A percentile compares a stretch with the other conserved stretches of the same genome.
Evolutionary conservation across 345 rosid species (phyloP).

Genomic region (Syzygium aromaticum): DNA sequence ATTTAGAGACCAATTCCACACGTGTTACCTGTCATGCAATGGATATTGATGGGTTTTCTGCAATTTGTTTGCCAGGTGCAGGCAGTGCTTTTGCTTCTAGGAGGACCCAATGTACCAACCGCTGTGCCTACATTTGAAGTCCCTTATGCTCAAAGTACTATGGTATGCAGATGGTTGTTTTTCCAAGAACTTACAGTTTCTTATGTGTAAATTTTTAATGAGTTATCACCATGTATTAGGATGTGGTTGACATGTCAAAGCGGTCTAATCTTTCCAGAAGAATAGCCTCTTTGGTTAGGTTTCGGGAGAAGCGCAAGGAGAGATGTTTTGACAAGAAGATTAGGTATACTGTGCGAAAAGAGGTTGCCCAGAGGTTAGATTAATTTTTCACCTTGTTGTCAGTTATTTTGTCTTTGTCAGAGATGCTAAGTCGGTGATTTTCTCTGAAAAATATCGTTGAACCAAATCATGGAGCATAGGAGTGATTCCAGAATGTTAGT

Average conservation of each 20-base stretch:
- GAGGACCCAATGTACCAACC: slow-evolving; percentile 46
- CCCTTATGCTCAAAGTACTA: slow-evolving; percentile 29
- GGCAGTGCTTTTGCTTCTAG: slow-evolving; percentile 70
- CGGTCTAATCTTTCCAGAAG: slow-evolving; percentile 55
- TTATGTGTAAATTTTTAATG: not conserved
- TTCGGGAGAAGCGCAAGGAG: slow-evolving; percentile 69
- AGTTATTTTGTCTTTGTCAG: not conserved
- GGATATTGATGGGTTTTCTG: not conserved
- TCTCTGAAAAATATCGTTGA: not conserved
- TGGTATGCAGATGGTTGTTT: slow-evolving; percentile 9
- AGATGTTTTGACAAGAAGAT: slow-evolving; percentile 79
- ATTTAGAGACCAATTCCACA: not conserved
- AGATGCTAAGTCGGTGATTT: not conserved
- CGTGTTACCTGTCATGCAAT: not conserved
- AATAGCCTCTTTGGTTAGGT: slow-evolving; percentile 70
- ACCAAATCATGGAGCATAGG: not conserved
- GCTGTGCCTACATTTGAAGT: slow-evolving; percentile 41
- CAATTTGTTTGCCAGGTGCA: slow-evolving; percentile 34
- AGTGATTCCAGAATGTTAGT: not conserved
- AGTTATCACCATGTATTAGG: slow-evolving; percentile 17
- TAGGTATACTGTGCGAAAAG: slow-evolving; percentile 61
- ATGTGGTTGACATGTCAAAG: slow-evolving; percentile 28
- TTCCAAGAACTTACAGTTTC: not conserved
- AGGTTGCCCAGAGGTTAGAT: slow-evolving; percentile 66
- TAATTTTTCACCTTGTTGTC: not conserved